Conservation (phyloP, 2,329 filamentous ascomycete species). For the Dryadomyces quercus-mongolicae region DNA sequence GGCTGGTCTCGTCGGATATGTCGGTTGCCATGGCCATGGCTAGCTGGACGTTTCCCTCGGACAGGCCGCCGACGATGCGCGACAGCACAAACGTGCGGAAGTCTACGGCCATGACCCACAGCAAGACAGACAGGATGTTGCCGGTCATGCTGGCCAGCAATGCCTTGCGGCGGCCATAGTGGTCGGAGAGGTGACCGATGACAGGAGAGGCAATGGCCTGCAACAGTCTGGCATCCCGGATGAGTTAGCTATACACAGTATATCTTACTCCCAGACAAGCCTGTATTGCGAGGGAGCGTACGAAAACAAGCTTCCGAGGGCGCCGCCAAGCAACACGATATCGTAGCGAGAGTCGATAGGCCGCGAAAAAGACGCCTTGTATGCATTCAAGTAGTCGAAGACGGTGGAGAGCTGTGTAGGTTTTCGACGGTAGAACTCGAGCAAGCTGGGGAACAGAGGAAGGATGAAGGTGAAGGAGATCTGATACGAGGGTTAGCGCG, state of each 20-base stretch:
- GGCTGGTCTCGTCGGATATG: conserved; percentile 73
- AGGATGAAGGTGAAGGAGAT: conserved; percentile 98
- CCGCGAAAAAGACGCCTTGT: conserved; percentile 84
- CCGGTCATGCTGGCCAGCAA: conserved; percentile 85
- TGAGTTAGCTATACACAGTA: not conserved
- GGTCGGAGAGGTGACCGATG: conserved; percentile 81
- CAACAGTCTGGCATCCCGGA: conserved; percentile 42
- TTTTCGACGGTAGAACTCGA: conserved; percentile 77
- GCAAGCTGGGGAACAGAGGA: conserved; percentile 85
- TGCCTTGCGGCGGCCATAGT: conserved; percentile 74
- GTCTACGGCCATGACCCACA: conserved; percentile 89
- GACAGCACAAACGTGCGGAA: conserved; percentile 95
- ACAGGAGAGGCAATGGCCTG: conserved; percentile 87
- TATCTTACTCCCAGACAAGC: not conserved
- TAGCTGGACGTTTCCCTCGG: conserved; percentile 93
- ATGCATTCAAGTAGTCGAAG: conserved; percentile 74
- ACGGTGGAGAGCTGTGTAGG: conserved; percentile 66
- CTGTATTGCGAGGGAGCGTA: conserved; percentile 18
- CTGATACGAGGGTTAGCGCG: conserved; percentile 29
- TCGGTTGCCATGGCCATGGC: conserved; percentile 95
- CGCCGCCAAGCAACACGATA: conserved; percentile 88
- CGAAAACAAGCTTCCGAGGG: conserved; percentile 83
- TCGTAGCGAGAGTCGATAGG: conserved; percentile 96
- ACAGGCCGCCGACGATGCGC: conserved; percentile 80
- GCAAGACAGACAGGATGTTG: conserved; percentile 82